Evolutionary conservation across 495 filamentous ascomycete species (phyloP).

Genomic region (Penicillium riverlandense): DNA sequence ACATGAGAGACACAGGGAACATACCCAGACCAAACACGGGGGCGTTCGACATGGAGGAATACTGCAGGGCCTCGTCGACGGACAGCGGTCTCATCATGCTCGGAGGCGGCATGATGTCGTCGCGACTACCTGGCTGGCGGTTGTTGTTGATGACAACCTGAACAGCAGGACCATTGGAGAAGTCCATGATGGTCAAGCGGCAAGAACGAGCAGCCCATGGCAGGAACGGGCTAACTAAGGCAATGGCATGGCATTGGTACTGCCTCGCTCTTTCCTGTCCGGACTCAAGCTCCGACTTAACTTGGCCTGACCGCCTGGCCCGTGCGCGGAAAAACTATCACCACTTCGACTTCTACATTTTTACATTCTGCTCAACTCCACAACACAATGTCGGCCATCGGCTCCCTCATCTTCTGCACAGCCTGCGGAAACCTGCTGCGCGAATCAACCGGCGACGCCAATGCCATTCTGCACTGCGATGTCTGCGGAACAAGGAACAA

Average conservation of each 20-base stretch:
- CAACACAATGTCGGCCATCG: conserved; percentile 68
- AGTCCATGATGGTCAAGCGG: conserved; percentile 23
- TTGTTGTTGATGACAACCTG: conserved; percentile 41
- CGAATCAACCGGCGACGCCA: conserved; percentile 62
- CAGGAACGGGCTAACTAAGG: too few species aligned
- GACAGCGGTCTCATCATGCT: conserved; percentile 40
- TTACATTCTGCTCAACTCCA: too few species aligned
- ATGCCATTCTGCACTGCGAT: conserved; percentile 70
- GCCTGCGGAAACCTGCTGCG: conserved; percentile 90
- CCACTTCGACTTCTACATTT: too few species aligned
- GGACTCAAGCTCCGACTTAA: too few species aligned
- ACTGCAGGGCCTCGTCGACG: conserved; percentile 83
- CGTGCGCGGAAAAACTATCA: too few species aligned
- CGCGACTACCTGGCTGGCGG: conserved; percentile 7
- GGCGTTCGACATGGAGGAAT: conserved; percentile 84
- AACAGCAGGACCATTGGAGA: conserved; percentile 9
- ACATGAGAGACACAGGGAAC: neutral
- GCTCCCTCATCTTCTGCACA: conserved; percentile 87
- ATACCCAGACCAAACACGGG: conserved; percentile 80
- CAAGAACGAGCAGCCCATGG: too few species aligned
- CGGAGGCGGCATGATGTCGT: conserved; percentile 1
- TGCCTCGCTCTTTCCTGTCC: too few species aligned
- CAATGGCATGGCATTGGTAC: too few species aligned
- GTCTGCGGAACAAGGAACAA: conserved; percentile 78
- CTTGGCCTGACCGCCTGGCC: too few species aligned